Evolutionary conservation across 2,329 filamentous ascomycete genomes (phyloP).

Genomic region (Ophiostoma piceae): DNA sequence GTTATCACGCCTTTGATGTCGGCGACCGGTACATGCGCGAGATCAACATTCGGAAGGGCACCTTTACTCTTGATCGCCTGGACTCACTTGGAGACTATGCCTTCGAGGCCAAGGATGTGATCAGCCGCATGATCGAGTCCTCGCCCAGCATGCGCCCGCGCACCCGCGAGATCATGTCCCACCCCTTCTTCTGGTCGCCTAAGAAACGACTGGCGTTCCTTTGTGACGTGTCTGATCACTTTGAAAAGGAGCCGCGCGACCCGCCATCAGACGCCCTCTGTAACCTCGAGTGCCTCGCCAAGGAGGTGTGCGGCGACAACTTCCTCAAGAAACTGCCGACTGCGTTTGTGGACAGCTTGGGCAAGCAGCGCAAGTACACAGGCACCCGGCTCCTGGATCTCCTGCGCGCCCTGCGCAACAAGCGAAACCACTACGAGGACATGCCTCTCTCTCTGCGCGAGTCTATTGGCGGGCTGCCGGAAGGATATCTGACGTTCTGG

Average conservation of each 20-base stretch:
- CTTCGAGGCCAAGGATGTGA: conserved; percentile 80
- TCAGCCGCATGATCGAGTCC: conserved; percentile 67
- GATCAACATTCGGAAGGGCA: conserved; percentile 91
- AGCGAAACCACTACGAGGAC: conserved; percentile 96
- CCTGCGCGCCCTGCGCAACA: conserved; percentile 83
- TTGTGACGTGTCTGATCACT: conserved; percentile 95
- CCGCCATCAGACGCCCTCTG: conserved; percentile 65
- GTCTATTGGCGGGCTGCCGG: conserved; percentile 65
- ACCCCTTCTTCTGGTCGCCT: conserved; percentile 93
- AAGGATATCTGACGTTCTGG: conserved; percentile 83
- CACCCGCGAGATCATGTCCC: conserved; percentile 74
- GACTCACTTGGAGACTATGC: conserved; percentile 76
- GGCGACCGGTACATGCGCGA: conserved; percentile 93
- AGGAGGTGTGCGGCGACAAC: conserved; percentile 55
- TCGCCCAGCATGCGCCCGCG: conserved; percentile 58
- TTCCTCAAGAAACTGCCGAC: conserved; percentile 73
- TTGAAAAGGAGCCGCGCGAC: conserved; percentile 85
- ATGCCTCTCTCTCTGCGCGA: conserved; percentile 74
- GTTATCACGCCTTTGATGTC: conserved; percentile 87
- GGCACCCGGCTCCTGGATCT: conserved; percentile 79
- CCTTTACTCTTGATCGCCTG: conserved; percentile 65
- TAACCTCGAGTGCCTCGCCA: conserved; percentile 52
- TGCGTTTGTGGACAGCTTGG: conserved; percentile 81
- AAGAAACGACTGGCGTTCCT: conserved; percentile 87
- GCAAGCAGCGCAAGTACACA: conserved; percentile 93